Evolutionary conservation across 2,329 filamentous ascomycete species (phyloP), one percentile per base, ranked within the genome.

Genomic region (Cladophialophora psammophila): DNA sequence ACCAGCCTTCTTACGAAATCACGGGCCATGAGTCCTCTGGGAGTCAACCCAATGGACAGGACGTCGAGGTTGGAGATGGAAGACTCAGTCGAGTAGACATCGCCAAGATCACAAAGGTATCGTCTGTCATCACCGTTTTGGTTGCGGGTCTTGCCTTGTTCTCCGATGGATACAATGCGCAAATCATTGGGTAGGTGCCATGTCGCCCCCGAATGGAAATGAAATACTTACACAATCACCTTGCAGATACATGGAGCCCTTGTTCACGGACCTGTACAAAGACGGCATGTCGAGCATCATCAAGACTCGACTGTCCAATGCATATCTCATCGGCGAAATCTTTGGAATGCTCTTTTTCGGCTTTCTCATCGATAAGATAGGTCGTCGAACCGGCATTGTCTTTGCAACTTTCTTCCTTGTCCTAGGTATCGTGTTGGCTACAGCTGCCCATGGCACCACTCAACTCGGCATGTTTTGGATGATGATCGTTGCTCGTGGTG

Each of bases 401-500:
- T 76, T 78, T 4, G 81, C 84, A 0, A 86, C 84, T 0, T 59
- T 79, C 5, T 76, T 86, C 50, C 74, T 86, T 7, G 78, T 84
- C 2, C 66, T 84, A 1, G 83, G 83, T 31, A 79, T 85, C 45
- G 74, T 81, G 0, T 70, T 86, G 20, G 80, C 83, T 0, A 79
- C 84, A 2, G 83, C 81, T 2, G 78, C 83, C 3, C 78, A 78
- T 60, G 83, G 83, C 1, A 76, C 71, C 1, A 69, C 74, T 1
- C 63, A 76, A n/a, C 67, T 74, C 9, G 77, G 83, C 58, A 75
- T 86, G 75, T 81, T 84, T 60, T 85, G 83, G 83, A 85, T 85
- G 82, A 78, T 85, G 71, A 81, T 96, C 71, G 83, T 91, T 54
- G 86, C 90, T 20, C 87, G 92, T 68, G 91, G 92, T 20, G 94